phyloP scores from a whole-genome alignment of 805 yeast genomes.

The Schizosaccharomyces japonicus region DNA sequence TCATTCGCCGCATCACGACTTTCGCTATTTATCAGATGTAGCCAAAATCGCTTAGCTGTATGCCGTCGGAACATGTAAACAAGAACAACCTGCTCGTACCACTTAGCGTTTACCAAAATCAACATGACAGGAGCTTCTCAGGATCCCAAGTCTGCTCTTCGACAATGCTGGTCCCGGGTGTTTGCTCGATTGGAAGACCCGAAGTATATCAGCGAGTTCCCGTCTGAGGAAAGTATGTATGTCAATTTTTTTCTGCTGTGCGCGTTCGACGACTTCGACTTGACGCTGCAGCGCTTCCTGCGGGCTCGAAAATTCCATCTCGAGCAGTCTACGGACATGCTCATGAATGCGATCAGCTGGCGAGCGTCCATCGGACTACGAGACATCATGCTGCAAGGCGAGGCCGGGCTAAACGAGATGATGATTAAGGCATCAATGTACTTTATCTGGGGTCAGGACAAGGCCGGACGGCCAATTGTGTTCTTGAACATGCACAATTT shows the following conservation, averaged over 20 bases:
- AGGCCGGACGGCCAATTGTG: slow-evolving; percentile 1
- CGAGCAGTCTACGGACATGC: background rate
- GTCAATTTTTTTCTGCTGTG: background rate
- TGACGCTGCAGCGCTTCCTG: background rate
- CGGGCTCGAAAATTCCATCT: slow-evolving; percentile 1
- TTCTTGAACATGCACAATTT: slow-evolving; percentile 2
- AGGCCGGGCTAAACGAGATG: background rate
- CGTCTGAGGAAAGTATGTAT: background rate
- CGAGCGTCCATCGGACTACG: background rate
- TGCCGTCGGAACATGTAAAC: too few relatives aligned
- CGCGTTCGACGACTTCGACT: slow-evolving; percentile 3
- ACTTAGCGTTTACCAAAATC: too few relatives aligned
- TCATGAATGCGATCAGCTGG: background rate
- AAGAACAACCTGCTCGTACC: too few relatives aligned
- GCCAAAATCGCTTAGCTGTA: too few relatives aligned
- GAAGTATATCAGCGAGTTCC: background rate
- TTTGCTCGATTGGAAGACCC: background rate
- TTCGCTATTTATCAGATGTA: too few relatives aligned
- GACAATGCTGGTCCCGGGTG: background rate
- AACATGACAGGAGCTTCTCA: too few relatives aligned
- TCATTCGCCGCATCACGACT: too few relatives aligned
- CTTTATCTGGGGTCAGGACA: slow-evolving; percentile 5
- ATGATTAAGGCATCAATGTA: background rate
- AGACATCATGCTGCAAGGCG: background rate
- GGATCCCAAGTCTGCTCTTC: too few relatives aligned